Evolutionary conservation across 2,329 filamentous ascomycete genomes (phyloP).

Genomic region (Aureobasidium sp.): DNA sequence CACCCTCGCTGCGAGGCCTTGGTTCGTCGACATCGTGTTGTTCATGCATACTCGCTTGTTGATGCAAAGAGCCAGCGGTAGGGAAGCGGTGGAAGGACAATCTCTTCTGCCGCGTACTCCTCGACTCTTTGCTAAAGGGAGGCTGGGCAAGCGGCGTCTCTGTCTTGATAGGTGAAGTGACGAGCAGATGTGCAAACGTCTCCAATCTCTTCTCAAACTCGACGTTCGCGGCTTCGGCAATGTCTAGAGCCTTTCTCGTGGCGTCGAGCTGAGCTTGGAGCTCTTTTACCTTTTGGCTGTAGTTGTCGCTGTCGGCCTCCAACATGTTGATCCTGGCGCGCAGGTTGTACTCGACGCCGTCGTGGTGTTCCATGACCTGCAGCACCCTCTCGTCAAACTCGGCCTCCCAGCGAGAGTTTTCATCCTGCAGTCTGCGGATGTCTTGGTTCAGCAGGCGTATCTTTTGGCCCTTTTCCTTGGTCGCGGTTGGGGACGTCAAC

Average conservation of each 20-base stretch:
- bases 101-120: constrained; percentile 13
- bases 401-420: constrained; percentile 32
- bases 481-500: constrained; percentile 34
- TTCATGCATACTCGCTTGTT: neutral
- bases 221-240: constrained; percentile 30
- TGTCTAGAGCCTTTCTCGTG: constrained; percentile 27
- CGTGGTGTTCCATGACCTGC: constrained; percentile 27
- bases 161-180: constrained; percentile 31
- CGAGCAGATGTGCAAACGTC: constrained; percentile 32
- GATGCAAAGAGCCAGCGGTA: constrained; percentile 25
- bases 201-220: constrained; percentile 34
- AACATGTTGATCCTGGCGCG: constrained; percentile 24
- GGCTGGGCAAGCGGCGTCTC: constrained; percentile 20
- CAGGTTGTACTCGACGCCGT: constrained; percentile 25
- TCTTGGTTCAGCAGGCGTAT: constrained; percentile 32
- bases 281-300: constrained; percentile 27
- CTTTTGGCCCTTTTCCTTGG: constrained; percentile 31
- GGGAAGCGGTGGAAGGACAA: constrained; percentile 30
- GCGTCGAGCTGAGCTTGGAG: constrained; percentile 28
- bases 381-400: constrained; percentile 31
- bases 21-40: neutral
- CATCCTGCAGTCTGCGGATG: constrained; percentile 28
- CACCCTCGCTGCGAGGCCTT: neutral
- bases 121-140: constrained; percentile 19
- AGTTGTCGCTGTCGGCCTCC: constrained; percentile 27